phyloP scores from a whole-genome alignment of 2,329 filamentous ascomycete genomes.

The Aspergillus fructus region DNA sequence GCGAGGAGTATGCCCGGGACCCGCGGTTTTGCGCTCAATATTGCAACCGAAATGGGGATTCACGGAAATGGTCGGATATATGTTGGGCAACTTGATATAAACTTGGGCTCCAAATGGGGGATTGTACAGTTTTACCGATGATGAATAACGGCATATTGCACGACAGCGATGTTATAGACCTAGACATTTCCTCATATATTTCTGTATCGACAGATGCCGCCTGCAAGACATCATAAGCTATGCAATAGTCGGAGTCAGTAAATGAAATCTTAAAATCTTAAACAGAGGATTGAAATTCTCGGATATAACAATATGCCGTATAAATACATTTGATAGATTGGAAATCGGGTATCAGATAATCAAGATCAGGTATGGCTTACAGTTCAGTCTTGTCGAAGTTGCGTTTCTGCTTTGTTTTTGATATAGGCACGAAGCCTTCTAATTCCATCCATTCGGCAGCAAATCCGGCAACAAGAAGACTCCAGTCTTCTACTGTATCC shows the following conservation, averaged over 20 bases:
- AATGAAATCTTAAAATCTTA: not conserved
- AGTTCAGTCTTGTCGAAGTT: conserved; percentile 38
- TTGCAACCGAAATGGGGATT: conserved; percentile 51
- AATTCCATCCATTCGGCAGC: conserved; percentile 90
- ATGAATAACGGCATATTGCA: not conserved
- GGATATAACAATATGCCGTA: not conserved
- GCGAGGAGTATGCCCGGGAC: conserved; percentile 53
- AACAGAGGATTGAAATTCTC: not conserved
- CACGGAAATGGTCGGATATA: conserved; percentile 49
- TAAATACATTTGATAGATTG: not conserved
- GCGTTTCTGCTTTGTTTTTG: conserved; percentile 10
- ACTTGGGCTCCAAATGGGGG: not conserved
- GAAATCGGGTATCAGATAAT: not conserved
- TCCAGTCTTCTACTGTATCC: conserved; percentile 82
- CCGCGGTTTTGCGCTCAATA: conserved; percentile 48
- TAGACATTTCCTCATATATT: not conserved
- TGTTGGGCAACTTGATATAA: conserved; percentile 40
- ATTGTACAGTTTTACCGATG: not conserved
- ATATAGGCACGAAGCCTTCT: conserved; percentile 51
- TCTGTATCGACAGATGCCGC: not conserved
- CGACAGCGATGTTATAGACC: not conserved
- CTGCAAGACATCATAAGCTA: conserved; percentile 16
- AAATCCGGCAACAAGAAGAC: conserved; percentile 78
- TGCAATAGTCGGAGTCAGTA: conserved; percentile 16
- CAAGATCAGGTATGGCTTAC: conserved; percentile 34